Conservation (phyloP, 768 basidiomycete species). For the Leucocoprinus sp. region DNA sequence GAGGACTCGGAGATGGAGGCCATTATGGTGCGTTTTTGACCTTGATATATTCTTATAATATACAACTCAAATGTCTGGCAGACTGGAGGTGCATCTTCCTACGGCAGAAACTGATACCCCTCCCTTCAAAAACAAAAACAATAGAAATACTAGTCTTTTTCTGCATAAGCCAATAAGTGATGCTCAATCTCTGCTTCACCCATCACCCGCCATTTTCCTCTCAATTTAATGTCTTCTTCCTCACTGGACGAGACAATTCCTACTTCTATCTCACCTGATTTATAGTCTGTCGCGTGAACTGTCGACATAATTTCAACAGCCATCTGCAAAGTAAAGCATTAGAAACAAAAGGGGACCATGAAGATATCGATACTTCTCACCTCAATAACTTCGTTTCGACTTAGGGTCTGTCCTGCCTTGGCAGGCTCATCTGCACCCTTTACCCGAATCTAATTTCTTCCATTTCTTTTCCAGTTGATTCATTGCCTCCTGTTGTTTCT, state of each 20-base stretch:
- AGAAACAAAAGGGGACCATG: not conserved
- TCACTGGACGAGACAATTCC: constrained; percentile 77
- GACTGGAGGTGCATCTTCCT: constrained; percentile 67
- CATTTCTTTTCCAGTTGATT: constrained; percentile 98
- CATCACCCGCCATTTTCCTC: constrained; percentile 77
- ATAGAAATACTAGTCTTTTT: constrained; percentile 56
- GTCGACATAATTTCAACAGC: constrained; percentile 93
- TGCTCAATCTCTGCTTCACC: constrained; percentile 68
- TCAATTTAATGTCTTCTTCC: constrained; percentile 64
- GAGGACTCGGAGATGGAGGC: constrained; percentile 58
- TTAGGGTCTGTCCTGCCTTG: constrained; percentile 65
- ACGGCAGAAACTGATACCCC: constrained; percentile 30
- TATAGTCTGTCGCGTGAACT: constrained; percentile 94
- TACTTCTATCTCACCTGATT: constrained; percentile 91
- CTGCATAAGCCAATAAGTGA: constrained; percentile 78
- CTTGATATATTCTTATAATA: not conserved
- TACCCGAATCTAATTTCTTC: constrained; percentile 84
- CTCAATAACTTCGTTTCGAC: constrained; percentile 81
- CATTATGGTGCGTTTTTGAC: constrained; percentile 40
- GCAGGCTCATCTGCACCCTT: constrained; percentile 73
- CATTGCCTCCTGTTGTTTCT: constrained; percentile 98
- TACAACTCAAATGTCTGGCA: constrained; percentile 18
- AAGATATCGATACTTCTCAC: constrained; percentile 32
- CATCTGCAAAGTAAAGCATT: constrained; percentile 39
- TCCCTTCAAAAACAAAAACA: constrained; percentile 9